A percentile compares a stretch with the other conserved stretches of the same genome.
Conservation (phyloP, 148 eudicot species). For the Rhododendron kiyosumense region DNA sequence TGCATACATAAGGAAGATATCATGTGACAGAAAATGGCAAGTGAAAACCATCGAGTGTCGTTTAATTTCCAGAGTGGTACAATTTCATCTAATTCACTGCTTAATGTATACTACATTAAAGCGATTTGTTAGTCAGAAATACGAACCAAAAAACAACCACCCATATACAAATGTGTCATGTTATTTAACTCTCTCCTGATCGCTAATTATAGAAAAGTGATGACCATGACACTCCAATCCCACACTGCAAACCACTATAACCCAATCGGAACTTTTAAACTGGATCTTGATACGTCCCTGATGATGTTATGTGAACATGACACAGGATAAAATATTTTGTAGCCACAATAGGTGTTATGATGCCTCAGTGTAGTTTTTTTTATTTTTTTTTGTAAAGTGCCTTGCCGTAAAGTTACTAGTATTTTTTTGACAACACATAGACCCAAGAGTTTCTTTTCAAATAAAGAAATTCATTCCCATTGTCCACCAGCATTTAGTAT, state of each 20-base stretch:
- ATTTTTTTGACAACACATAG: background rate
- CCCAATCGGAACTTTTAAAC: background rate
- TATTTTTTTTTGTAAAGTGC: background rate
- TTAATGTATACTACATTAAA: background rate
- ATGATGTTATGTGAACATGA: background rate
- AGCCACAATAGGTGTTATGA: background rate
- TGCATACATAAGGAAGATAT: conserved; percentile 11
- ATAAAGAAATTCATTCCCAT: background rate
- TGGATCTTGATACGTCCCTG: background rate
- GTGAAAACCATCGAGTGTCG: background rate
- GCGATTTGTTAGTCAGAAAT: background rate
- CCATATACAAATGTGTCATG: background rate
- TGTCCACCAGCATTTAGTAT: background rate
- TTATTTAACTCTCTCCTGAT: background rate
- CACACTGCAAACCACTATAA: background rate
- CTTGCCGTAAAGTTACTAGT: background rate
- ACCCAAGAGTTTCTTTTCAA: background rate
- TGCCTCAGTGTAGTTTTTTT: background rate
- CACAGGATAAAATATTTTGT: background rate
- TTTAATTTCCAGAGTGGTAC: background rate
- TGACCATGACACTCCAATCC: too few relatives aligned
- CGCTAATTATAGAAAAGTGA: background rate
- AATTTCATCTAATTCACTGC: background rate
- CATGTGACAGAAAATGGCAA: background rate
- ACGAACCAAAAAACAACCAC: background rate